phyloP scores from a whole-genome alignment of 805 yeast genomes.

The Hanseniaspora lindneri region DNA sequence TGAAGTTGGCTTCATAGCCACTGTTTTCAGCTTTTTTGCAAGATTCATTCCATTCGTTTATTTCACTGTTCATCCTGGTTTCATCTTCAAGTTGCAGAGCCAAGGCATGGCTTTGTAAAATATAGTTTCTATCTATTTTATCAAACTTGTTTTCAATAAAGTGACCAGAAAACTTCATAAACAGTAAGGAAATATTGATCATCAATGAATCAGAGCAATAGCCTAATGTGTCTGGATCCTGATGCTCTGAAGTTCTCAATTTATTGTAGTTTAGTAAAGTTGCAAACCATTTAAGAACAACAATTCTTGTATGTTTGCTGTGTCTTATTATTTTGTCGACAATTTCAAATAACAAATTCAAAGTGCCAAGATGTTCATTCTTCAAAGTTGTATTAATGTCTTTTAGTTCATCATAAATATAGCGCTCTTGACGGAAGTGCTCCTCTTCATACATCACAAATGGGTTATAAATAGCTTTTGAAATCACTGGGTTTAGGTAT shows the following conservation, averaged over 20 bases:
- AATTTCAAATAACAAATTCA: constrained; percentile 56
- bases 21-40: constrained; percentile 31
- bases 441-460: constrained; percentile 14
- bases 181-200: constrained; percentile 57
- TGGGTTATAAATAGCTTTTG: constrained; percentile 35
- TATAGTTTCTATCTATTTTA: constrained; percentile 64
- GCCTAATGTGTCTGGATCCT: constrained; percentile 52
- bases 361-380: constrained; percentile 46
- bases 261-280: constrained; percentile 70
- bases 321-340: constrained; percentile 67
- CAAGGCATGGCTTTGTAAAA: constrained; percentile 35
- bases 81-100: constrained; percentile 65
- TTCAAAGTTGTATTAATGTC: constrained; percentile 49
- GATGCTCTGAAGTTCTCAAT: constrained; percentile 75
- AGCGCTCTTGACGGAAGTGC: constrained; percentile 9
- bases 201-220: constrained; percentile 57
- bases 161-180: constrained; percentile 69
- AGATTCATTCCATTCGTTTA: constrained; percentile 42
- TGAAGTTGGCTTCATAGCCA: constrained; percentile 49
- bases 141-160: constrained; percentile 68
- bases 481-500: constrained; percentile 44
- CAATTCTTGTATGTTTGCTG: constrained; percentile 50
- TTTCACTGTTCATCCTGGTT: constrained; percentile 68
- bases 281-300: constrained; percentile 56
- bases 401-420: constrained; percentile 29